phyloP scores from a whole-genome alignment of 208 protist species.

The Tritrichomonas foetus region DNA sequence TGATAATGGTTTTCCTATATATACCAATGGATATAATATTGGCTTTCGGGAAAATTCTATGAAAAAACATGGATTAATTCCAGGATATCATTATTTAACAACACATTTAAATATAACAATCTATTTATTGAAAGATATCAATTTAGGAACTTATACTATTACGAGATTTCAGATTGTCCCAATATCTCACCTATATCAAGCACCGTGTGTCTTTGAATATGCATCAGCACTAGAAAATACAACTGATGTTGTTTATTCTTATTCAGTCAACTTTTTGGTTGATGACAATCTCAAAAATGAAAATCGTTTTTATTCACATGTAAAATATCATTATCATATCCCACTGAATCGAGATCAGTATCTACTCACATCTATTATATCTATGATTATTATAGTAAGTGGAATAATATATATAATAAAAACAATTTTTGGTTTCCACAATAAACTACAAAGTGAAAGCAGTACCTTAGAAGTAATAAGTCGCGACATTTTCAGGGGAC shows the following conservation, averaged over 20 bases:
- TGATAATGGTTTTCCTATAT: background rate
- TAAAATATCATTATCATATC: background rate
- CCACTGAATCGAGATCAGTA: background rate
- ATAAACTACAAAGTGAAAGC: too few species aligned
- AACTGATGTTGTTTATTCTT: background rate
- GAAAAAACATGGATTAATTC: background rate
- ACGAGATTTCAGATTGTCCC: background rate
- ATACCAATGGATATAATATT: background rate
- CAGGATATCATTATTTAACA: background rate
- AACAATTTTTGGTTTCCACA: background rate
- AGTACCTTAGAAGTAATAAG: background rate
- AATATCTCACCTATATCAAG: background rate
- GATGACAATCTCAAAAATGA: background rate
- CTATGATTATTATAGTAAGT: background rate
- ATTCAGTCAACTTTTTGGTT: background rate
- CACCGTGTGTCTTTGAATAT: background rate
- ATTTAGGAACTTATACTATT: background rate
- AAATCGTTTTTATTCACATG: background rate
- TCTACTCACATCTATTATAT: background rate
- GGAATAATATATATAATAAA: background rate
- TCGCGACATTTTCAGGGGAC: background rate
- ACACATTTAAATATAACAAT: background rate
- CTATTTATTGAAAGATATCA: background rate
- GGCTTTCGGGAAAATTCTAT: background rate
- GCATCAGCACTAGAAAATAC: background rate